Percentiles rank a stretch among this genome's conserved stretches.
Evolutionary conservation across 2,329 filamentous ascomycete genomes (phyloP).

Genomic region (Didymella pinodella): DNA sequence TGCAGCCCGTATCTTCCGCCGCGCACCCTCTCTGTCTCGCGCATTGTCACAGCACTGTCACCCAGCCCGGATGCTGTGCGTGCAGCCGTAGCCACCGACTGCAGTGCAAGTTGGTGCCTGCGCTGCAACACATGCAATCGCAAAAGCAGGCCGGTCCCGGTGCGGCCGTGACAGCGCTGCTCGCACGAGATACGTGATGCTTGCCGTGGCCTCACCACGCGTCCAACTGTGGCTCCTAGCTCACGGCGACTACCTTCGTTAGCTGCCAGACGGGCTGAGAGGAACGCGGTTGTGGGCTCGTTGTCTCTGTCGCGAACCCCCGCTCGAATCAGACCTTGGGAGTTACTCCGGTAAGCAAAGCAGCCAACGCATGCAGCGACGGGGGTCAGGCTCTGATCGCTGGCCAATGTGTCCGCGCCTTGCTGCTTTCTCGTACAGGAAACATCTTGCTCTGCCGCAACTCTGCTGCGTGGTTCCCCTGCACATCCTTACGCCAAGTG

Average conservation of each 20-base stretch:
- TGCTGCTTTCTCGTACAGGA: slow-evolving; percentile 27
- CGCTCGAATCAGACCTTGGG: slow-evolving; percentile 40
- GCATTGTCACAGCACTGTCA: slow-evolving; percentile 24
- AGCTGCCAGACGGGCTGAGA: slow-evolving; percentile 20
- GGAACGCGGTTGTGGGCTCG: slow-evolving; percentile 27
- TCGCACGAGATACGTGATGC: slow-evolving; percentile 7
- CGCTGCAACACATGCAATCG: slow-evolving; percentile 12
- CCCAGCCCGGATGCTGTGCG: slow-evolving; percentile 19
- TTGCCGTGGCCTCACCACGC: slow-evolving; percentile 12
- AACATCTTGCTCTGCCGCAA: slow-evolving; percentile 45
- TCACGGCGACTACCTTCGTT: slow-evolving; percentile 18
- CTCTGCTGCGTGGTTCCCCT: slow-evolving; percentile 23
- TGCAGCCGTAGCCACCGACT: slow-evolving; percentile 13
- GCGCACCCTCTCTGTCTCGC: slow-evolving; percentile 20
- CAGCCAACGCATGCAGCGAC: slow-evolving; percentile 51
- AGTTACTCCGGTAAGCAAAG: slow-evolving; percentile 35
- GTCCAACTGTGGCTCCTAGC: slow-evolving; percentile 20
- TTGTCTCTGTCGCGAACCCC: slow-evolving; percentile 31
- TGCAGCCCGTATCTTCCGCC: slow-evolving; percentile 33
- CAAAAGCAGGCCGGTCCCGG: slow-evolving; percentile 1
- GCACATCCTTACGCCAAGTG: slow-evolving; percentile 18
- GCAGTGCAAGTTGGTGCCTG: slow-evolving; percentile 2
- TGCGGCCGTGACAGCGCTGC: background rate
- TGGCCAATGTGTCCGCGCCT: slow-evolving; percentile 41
- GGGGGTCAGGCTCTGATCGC: slow-evolving; percentile 39